Conservation (phyloP, 345 rosid genomes). For the Luvunga scandens region DNA sequence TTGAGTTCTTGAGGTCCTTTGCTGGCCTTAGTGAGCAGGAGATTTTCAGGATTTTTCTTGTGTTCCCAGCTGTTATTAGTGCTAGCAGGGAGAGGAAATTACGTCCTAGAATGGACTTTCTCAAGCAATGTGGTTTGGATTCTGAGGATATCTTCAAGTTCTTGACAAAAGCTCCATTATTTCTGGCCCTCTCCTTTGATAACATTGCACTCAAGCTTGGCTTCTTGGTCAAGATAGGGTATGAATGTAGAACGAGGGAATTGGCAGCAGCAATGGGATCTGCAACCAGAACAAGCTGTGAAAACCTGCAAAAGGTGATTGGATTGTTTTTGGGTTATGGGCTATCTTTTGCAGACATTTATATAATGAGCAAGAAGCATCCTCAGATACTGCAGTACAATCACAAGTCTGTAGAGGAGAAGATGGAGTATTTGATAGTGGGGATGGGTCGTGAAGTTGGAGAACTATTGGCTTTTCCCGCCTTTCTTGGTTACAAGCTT, state of each 20-base stretch:
- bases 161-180: constrained; percentile 65
- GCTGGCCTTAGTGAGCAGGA: constrained; percentile 57
- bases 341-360: constrained; percentile 52
- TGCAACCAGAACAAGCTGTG: constrained; percentile 71
- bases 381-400: constrained; percentile 75
- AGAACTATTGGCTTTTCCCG: constrained; percentile 73
- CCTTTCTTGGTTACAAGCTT: constrained; percentile 82
- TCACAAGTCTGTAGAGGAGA: constrained; percentile 52
- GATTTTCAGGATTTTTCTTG: constrained; percentile 61
- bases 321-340: constrained; percentile 58
- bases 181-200: constrained; percentile 56
- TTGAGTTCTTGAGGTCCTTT: constrained; percentile 55
- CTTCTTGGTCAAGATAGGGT: constrained; percentile 68
- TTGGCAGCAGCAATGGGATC: constrained; percentile 66
- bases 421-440: constrained; percentile 65
- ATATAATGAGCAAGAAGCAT: constrained; percentile 75
- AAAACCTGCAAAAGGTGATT: constrained; percentile 73
- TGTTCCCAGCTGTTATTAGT: constrained; percentile 64
- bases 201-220: constrained; percentile 63
- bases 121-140: constrained; percentile 64
- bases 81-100: constrained; percentile 70
- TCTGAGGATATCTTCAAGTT: constrained; percentile 65
- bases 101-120: constrained; percentile 57
- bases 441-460: constrained; percentile 78
- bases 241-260: constrained; percentile 53